Evolutionary conservation across 306 rosid genomes (phyloP).

Genomic region (Citrullus amarus): DNA sequence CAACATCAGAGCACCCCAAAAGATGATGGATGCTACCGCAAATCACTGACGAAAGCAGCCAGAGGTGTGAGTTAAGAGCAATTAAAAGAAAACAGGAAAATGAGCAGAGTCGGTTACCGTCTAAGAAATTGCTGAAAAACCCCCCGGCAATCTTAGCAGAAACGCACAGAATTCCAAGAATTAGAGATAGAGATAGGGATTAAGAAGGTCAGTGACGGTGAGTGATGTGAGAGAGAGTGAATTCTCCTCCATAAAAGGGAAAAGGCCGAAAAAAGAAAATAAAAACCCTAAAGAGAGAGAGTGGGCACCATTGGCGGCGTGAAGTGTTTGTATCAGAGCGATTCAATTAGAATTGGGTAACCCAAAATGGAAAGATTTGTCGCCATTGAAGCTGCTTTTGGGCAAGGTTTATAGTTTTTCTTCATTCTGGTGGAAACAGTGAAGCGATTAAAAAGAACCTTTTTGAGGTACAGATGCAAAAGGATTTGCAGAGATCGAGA

Average conservation of each 20-base stretch:
- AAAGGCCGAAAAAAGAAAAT: background rate
- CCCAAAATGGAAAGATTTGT: background rate
- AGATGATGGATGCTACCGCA: background rate
- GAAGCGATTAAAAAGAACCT: background rate
- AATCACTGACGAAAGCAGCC: background rate
- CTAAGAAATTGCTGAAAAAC: background rate
- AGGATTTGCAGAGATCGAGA: background rate
- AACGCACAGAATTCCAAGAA: background rate
- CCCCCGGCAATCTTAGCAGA: background rate
- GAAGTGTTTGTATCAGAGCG: background rate
- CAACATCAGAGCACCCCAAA: background rate
- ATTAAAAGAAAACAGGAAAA: background rate
- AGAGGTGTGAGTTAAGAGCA: background rate
- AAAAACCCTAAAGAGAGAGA: conserved; percentile 3
- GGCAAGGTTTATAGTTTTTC: background rate
- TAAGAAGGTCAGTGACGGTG: background rate
- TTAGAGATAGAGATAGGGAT: background rate
- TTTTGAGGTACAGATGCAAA: background rate
- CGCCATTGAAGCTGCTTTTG: background rate
- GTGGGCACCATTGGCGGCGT: conserved; percentile 2
- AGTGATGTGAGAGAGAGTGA: background rate
- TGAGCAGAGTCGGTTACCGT: background rate
- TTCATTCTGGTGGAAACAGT: background rate
- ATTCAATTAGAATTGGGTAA: background rate
- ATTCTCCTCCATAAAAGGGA: background rate